Base-by-base conservation (phyloP, 352 stramenopile species). In the Blastocystis sp. region DNA sequence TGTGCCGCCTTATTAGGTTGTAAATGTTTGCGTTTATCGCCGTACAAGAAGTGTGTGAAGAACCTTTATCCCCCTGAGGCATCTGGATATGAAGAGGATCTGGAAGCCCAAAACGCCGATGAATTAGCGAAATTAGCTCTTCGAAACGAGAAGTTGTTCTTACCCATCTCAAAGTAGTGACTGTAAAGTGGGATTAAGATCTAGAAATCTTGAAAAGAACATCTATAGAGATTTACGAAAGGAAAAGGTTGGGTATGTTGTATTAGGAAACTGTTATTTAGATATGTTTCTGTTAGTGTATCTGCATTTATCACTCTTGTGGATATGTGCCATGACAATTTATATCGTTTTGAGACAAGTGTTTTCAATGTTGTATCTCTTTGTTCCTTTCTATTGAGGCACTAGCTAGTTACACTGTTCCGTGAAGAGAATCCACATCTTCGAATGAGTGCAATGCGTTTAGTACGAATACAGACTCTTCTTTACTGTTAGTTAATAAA, bases 301-400 rank as follows among this genome's bases (percentile, higher is more conserved):
- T 42, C 39, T 32, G 39, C 69, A 35, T 80, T 80, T 61, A 80
- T 80, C 37, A 80, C 69, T 27, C 43, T 80, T 54, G 46, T 80
- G 21, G 69, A 80, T 59, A 80, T 80, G 69, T 80, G 69, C 9
- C 42, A 80, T 39, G 69, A 80, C 69, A 80, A 80, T 54, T 21
- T 80, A 16, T 43, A 35, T 43, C 69, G 69, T 37, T 80, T 80
- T 39, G 69, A 80, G 52, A 29, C 49, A 58, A 43, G 24, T 29
- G 32, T 80, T 3, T 80, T 58, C 51, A 59, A 61, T 42, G 69
- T 80, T 49, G 69, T 80, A 80, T 14, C 6, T 42, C 0, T 58
- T 59, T 59, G 14, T 24, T 24, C 12, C 1, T 27, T 61, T 37
- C 3, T n/a, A 37, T 59, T 59, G 14, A 27, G 14, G 4, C n/a